Evolutionary conservation across 164 flowering plant genomes (phyloP), one percentile per base, ranked within the genome.

Genomic region (Santalum album): DNA sequence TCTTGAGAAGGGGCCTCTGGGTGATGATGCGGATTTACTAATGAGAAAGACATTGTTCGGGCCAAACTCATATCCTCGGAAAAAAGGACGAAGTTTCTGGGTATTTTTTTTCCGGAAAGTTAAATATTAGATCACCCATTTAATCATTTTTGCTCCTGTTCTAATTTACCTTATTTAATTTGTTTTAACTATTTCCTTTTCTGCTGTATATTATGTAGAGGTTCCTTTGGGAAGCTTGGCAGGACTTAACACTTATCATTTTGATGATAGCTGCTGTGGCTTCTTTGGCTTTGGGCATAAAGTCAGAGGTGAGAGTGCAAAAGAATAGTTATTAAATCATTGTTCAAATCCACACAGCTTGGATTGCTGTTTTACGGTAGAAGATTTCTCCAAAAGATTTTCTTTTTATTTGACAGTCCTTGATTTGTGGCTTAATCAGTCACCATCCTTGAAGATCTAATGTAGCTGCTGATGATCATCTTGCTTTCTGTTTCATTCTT

Each of bases 191-290:
- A 1, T 25, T 26, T 50, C 16, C 20, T 1, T n/a, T 20, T 29
- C 3, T 51, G 19, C 20, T 44, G 45, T 51, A 15, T 29, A 10
- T 20, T 20, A 18, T 65, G 25, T 51, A 94, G 99, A 72, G 64
- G 62, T 94, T 94, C 62, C 75, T 94, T 21, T 90, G 91, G 97
- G 97, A 94, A 62, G 95, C 99, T 49, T 90, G 97, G 77, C 86
- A 85, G 58, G 97, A 94, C 64, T 69, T 87, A 7, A 94, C 99
- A 11, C 75, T 90, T 47, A 82, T 94, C 54, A 94, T 94, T 68
- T 69, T 94, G 79, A 90, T 94, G 78, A 54, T 86, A 50, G 99
- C 99, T 67, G 99, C 97, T 14, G 90, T 67, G 55, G 84, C 90
- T 65, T 94, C 99, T 29, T 65, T 94, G 66, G 97, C 65, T 3